phyloP scores from a whole-genome alignment of 2,329 filamentous ascomycete species.

The Aspergillus cejpii region DNA sequence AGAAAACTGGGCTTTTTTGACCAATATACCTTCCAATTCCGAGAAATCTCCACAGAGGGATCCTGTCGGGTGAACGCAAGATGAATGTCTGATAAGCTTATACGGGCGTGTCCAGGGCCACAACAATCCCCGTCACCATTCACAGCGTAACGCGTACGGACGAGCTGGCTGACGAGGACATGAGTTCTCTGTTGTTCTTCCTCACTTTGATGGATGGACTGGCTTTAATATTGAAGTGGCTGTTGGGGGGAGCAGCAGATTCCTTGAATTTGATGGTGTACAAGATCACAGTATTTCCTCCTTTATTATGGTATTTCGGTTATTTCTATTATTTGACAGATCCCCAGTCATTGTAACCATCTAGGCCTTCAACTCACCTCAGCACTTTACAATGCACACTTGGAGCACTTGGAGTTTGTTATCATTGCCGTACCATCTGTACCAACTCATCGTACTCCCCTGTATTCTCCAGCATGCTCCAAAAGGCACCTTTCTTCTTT shows the following conservation, averaged over 20 bases:
- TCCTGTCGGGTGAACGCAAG: no score
- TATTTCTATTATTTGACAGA: no score
- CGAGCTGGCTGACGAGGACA: slow-evolving; percentile 33
- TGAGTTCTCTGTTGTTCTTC: slow-evolving; percentile 31
- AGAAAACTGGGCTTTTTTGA: neutral
- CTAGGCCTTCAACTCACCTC: no score
- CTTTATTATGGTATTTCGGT: no score
- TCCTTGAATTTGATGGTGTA: neutral
- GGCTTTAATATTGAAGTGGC: slow-evolving; percentile 32
- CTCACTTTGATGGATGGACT: slow-evolving; percentile 30
- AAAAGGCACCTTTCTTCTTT: slow-evolving; percentile 17
- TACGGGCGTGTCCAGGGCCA: slow-evolving; percentile 18
- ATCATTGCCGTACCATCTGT: slow-evolving; percentile 9
- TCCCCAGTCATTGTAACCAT: no score
- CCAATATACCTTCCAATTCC: neutral
- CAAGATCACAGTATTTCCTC: no score
- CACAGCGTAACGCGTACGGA: slow-evolving; percentile 37
- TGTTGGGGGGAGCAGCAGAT: slow-evolving; percentile 20
- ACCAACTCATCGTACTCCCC: slow-evolving; percentile 25
- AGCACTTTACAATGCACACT: no score
- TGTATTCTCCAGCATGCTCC: slow-evolving; percentile 23
- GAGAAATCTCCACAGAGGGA: neutral
- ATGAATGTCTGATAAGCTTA: no score
- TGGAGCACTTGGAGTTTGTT: no score
- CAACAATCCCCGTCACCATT: slow-evolving; percentile 34